These are phyloP conservation scores for Raphanus sativus DNA, from an alignment of 345 rosid species.

Conservation along the genomic window DNA sequence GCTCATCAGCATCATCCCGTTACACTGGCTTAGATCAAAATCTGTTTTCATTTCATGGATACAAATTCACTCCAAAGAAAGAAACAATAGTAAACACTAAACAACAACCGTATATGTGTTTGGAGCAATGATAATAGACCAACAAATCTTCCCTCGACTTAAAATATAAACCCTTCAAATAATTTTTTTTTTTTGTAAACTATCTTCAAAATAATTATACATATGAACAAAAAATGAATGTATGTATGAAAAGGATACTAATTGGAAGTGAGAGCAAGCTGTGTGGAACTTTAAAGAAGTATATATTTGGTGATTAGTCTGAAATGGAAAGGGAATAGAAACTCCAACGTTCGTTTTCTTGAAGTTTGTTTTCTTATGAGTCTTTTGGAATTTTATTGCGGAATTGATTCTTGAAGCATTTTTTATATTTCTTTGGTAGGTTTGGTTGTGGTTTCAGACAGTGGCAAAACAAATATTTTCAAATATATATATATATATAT, in stretches of 20 bases:
- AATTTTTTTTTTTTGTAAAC: no score
- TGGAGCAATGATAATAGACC: neutral
- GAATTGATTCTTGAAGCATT: neutral
- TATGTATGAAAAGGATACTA: conserved; percentile 17
- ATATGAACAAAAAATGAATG: neutral
- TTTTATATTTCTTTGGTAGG: conserved; percentile 7
- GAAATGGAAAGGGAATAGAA: conserved; percentile 34
- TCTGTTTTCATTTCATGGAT: neutral
- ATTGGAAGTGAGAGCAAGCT: conserved; percentile 30
- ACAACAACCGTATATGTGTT: conserved; percentile 1
- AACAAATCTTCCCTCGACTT: conserved; percentile 12
- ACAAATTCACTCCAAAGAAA: neutral
- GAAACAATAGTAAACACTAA: neutral
- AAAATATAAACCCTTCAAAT: neutral
- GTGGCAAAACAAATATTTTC: neutral
- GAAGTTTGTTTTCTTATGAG: neutral
- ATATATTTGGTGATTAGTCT: conserved; percentile 23
- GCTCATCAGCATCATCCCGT: neutral
- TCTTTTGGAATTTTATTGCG: conserved; percentile 11
- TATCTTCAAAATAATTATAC: neutral
- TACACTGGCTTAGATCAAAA: neutral
- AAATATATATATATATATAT: no score
- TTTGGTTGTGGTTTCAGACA: conserved; percentile 25
- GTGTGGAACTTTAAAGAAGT: conserved; percentile 22
- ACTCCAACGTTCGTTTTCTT: conserved; percentile 31